phyloP scores from a whole-genome alignment of 2,329 filamentous ascomycete genomes.

The Orbilia brochopaga region DNA sequence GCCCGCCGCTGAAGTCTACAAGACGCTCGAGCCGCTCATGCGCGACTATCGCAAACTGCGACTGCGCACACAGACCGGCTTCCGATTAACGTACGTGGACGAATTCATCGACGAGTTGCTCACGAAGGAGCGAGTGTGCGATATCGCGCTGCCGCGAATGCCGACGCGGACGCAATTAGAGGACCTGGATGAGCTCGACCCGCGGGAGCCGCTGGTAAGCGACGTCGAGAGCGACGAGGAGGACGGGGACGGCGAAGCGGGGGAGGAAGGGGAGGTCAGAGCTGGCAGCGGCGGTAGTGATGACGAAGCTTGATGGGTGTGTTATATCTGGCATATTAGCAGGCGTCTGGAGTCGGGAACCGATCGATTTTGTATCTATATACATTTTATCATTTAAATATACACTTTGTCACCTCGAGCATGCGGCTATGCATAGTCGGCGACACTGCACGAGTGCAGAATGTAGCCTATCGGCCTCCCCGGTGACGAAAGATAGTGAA shows the following conservation, averaged over 20 bases:
- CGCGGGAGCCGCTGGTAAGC: constrained; percentile 74
- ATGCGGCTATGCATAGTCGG: too few relatives aligned
- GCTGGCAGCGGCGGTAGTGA: constrained; percentile 27
- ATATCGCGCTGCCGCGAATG: constrained; percentile 90
- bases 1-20: constrained; percentile 79
- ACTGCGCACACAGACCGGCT: constrained; percentile 75
- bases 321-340: too few relatives aligned
- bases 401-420: too few relatives aligned
- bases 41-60: constrained; percentile 83
- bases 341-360: too few relatives aligned
- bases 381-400: too few relatives aligned
- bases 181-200: constrained; percentile 85
- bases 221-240: constrained; percentile 76
- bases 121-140: constrained; percentile 86
- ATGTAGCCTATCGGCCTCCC: too few relatives aligned
- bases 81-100: constrained; percentile 79
- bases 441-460: too few relatives aligned
- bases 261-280: constrained; percentile 56
- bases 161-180: constrained; percentile 81
- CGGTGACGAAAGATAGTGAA: too few relatives aligned
- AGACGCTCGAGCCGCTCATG: constrained; percentile 78
- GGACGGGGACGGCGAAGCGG: constrained; percentile 62
- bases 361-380: too few relatives aligned
- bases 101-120: constrained; percentile 92
- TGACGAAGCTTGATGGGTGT: constrained; percentile 44